Base-by-base conservation (phyloP, 2,329 filamentous ascomycete genomes). In the Phaeosphaeria sp. region DNA sequence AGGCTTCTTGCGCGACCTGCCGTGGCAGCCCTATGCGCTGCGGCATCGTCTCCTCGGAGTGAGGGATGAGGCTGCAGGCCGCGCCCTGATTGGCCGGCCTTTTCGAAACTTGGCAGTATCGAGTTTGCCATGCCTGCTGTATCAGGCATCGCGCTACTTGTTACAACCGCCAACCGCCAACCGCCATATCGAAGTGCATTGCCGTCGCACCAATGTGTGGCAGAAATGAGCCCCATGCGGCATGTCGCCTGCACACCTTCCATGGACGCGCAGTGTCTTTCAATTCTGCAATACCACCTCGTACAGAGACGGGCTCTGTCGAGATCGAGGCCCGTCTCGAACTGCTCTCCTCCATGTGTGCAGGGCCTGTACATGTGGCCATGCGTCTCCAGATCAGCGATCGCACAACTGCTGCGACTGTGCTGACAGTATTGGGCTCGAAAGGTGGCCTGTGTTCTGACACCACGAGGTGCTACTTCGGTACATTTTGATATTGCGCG, bases 151-250 rank as follows among this genome's bases (percentile, higher is more conserved):
- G 46, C 48, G 9, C 33, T 18, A 42, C 48, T 25, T 50, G 30
- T 50, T 33, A 50, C 15, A 50, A 13, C 33, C 21, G 48, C 44
- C 11, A 22, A n/a, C n/a, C n/a, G n/a, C n/a, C n/a, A n/a, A n/a
- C n/a, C 21, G 48, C 44, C 11, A 22, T 33, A 25, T 50, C 33
- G 6, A 41, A 50, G 20, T 23, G 44, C 21, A 41, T 42, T 33
- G 5, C 30, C 39, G 48, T 50, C 48, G 48, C 48, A 50, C 48
- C 48, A 50, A 42, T 41, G 30, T n/a, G 23, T 42, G 13, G 33
- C 18, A 22, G 30, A 15, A 41, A 50, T 22, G n/a, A 42, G 47
- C 47, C 47, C 23, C 30, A 21, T 21, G 22, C 7, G 15, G 7
- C 20, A 42, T 21, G 20, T 30, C 30, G 36, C 18, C 21, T 41